Evolutionary conservation across 306 rosid genomes (phyloP).

Genomic region (Sindora glabra): DNA sequence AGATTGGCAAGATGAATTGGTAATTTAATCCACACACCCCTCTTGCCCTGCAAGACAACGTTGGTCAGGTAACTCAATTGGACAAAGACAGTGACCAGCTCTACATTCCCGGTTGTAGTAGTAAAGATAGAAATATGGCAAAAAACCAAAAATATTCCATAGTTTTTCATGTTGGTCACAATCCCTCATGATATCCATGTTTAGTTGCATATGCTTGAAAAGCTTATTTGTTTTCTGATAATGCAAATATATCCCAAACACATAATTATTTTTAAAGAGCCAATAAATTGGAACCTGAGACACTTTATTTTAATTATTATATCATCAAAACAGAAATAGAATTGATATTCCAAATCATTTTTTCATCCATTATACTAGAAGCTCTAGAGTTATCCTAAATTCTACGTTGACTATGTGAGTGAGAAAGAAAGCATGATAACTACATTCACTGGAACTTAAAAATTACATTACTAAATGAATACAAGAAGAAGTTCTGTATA

Average conservation of each 20-base stretch:
- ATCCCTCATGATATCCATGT: background rate
- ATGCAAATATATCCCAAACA: background rate
- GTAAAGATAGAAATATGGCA: background rate
- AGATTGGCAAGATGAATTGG: slow-evolving; percentile 56
- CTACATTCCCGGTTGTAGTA: background rate
- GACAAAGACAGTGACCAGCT: background rate
- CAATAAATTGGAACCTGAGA: background rate
- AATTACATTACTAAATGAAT: background rate
- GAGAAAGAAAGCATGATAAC: background rate
- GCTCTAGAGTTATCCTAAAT: no score
- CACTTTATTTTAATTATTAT: no score
- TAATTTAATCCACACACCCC: slow-evolving; percentile 63
- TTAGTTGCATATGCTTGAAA: background rate
- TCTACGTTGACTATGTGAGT: background rate
- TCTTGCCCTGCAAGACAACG: slow-evolving; percentile 49
- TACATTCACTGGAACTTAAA: background rate
- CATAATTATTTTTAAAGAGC: background rate
- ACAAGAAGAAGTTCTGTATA: background rate
- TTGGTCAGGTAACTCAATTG: background rate
- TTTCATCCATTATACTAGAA: no score
- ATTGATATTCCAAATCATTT: no score
- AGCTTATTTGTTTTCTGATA: background rate
- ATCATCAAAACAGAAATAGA: no score
- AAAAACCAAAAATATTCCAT: background rate
- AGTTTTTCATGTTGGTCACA: background rate